Percentiles rank a stretch among this genome's conserved stretches.
phyloP scores from a whole-genome alignment of 768 basidiomycete species.

The Amanita pseudoporphyria region DNA sequence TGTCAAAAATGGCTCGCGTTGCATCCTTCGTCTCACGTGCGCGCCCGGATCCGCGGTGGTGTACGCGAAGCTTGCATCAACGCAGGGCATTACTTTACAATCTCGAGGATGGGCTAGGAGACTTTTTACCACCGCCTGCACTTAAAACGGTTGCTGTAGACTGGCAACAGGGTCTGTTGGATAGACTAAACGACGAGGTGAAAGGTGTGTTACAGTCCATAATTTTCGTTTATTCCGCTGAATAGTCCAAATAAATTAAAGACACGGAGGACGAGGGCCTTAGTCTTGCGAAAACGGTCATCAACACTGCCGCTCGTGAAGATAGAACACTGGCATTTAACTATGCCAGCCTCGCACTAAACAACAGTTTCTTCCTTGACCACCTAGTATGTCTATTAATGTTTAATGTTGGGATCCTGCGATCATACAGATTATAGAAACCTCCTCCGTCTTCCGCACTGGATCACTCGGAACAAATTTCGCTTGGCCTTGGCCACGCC shows the following conservation, averaged over 20 bases:
- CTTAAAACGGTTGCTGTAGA: constrained; percentile 67
- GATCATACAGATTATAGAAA: constrained; percentile 23
- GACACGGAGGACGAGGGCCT: constrained; percentile 46
- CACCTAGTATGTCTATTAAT: constrained; percentile 51
- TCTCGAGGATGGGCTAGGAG: constrained; percentile 61
- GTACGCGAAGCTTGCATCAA: constrained; percentile 36
- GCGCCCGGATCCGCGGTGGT: constrained; percentile 13
- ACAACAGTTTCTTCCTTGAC: constrained; percentile 92
- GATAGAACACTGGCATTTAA: constrained; percentile 69
- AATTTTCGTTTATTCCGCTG: constrained; percentile 1
- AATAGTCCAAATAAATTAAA: constrained; percentile 20
- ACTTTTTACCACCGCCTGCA: constrained; percentile 69
- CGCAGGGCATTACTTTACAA: constrained; percentile 52
- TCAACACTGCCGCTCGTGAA: constrained; percentile 50
- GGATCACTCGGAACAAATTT: constrained; percentile 30
- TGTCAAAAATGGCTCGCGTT: constrained; percentile 16
- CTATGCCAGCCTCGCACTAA: constrained; percentile 86
- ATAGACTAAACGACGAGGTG: constrained; percentile 67
- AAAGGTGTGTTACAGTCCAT: constrained; percentile 37
- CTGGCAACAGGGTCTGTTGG: constrained; percentile 78
- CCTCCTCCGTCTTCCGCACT: constrained; percentile 26
- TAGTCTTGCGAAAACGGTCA: constrained; percentile 63
- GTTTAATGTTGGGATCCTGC: not conserved
- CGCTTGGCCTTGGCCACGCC: constrained; percentile 16
- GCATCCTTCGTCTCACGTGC: not conserved